Base-by-base conservation (phyloP, 2,329 filamentous ascomycete species). In the Calonectria pteridis region DNA sequence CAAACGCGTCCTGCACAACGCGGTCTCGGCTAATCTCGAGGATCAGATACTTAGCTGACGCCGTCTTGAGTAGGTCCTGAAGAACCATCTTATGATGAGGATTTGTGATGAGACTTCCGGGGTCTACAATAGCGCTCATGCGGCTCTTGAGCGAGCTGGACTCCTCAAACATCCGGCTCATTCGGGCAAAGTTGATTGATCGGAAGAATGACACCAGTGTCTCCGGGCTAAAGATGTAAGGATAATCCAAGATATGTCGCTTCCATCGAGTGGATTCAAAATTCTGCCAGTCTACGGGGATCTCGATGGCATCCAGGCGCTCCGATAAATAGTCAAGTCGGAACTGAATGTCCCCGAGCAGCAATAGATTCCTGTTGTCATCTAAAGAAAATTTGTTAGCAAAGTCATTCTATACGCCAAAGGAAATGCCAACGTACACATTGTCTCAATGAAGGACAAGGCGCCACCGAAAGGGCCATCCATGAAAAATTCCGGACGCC, bases 131-230 rank as follows among this genome's bases (percentile, higher is more conserved):
- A 2, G 88, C 87, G n/a, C 87, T 87, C 79, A 93, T 90, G 20
- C 90, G 86, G 40, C 86, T 88, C 75, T 88, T 87, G 0, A 91
- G 83, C 0, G 90, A 91, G 73, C 87, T 90, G 0, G 94, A 92
- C 76, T 92, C 90, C 80, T 97, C 94, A 78, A 93, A 95, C 20
- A 93, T 91, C 72, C 92, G 91, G 77, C 93, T 94, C 96, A 98
- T 98, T 20, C 90, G 90, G 0, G 94, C 91, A 79, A 97, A 95
- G 81, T 98, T 98, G 80, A 98, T 93, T 5, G 95, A 91, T 23
- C 96, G 93, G 82, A 98, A 98, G 82, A 95, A 98, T 0, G 92
- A 92, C 3, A 98, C 93, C 3, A 98, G 86, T 1, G 91, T 91
- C 0, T 92, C 89, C 0, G 93, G 89, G 26, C 90, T 92, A 79